Evolutionary conservation across 805 yeast species (phyloP).

Genomic region (Hanseniaspora meyeri): DNA sequence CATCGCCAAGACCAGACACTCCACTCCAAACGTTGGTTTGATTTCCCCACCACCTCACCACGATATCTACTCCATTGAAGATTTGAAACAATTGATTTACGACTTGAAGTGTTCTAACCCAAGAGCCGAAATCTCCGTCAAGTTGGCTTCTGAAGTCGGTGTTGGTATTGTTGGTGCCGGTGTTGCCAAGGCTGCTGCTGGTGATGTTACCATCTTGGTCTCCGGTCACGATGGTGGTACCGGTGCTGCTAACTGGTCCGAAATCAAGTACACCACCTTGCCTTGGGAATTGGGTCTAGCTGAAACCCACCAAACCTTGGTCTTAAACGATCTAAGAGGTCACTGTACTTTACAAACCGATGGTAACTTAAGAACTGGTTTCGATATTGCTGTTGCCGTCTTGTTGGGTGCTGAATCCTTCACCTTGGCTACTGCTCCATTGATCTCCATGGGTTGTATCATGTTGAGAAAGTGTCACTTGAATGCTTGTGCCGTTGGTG

Average conservation of each 20-base stretch:
- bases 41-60: conserved; percentile 99
- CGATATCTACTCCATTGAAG: conserved; percentile 96
- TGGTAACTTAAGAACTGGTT: conserved; percentile 93
- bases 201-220: conserved; percentile 61
- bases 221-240: conserved; percentile 99
- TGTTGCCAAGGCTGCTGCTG: conserved; percentile 98
- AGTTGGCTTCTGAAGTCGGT: conserved; percentile 95
- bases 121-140: conserved; percentile 90
- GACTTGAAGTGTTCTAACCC: conserved; percentile 96
- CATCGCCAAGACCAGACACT: conserved; percentile 91
- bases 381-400: conserved; percentile 94
- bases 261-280: conserved; percentile 91
- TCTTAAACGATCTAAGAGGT: conserved; percentile 88
- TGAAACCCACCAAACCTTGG: conserved; percentile 95
- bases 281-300: conserved; percentile 99
- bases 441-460: conserved; percentile 94
- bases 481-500: conserved; percentile 94
- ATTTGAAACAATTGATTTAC: conserved; percentile 88
- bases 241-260: conserved; percentile 97
- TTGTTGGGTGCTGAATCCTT: conserved; percentile 96
- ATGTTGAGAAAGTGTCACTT: conserved; percentile 92
- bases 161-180: conserved; percentile 98
- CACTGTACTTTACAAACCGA: conserved; percentile 95
- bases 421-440: conserved; percentile 95
- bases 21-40: conserved; percentile 92